phyloP scores from a whole-genome alignment of 2,329 filamentous ascomycete species.

The Xylariaceae sp. region DNA sequence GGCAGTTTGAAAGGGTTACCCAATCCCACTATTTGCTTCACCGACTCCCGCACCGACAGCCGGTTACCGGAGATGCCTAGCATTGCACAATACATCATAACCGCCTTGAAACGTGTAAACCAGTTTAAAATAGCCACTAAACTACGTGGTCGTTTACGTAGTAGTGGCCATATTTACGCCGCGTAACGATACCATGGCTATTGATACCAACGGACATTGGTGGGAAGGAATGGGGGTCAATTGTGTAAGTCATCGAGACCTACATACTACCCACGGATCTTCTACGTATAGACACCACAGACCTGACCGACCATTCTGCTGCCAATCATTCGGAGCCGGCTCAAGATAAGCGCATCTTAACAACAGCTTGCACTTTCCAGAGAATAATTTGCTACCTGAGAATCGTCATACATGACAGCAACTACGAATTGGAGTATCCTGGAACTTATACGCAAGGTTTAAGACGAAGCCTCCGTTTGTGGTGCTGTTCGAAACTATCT shows the following conservation, averaged over 20 bases:
- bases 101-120: too few species aligned
- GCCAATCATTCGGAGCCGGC: neutral
- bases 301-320: too few species aligned
- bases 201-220: slow-evolving; percentile 17
- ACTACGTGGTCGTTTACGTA: too few species aligned
- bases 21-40: neutral
- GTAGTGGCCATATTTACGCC: too few species aligned
- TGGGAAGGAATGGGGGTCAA: neutral
- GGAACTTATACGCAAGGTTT: neutral
- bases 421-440: neutral
- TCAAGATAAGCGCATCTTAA: neutral
- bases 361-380: neutral
- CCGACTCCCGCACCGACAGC: slow-evolving; percentile 4
- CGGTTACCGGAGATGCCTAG: slow-evolving; percentile 25
- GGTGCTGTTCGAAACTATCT: slow-evolving; percentile 1
- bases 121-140: too few species aligned
- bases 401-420: neutral
- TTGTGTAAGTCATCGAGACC: too few species aligned
- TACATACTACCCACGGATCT: slow-evolving; percentile 3
- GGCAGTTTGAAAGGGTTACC: too few species aligned
- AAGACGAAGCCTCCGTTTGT: neutral
- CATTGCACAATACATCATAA: neutral
- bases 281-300: neutral
- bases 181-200: slow-evolving; percentile 7
- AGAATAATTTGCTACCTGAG: neutral